Evolutionary conservation across 1,284 basidiomycete genomes (phyloP), one percentile per base, ranked within the genome.

Genomic region (Abortiporus biennis): DNA sequence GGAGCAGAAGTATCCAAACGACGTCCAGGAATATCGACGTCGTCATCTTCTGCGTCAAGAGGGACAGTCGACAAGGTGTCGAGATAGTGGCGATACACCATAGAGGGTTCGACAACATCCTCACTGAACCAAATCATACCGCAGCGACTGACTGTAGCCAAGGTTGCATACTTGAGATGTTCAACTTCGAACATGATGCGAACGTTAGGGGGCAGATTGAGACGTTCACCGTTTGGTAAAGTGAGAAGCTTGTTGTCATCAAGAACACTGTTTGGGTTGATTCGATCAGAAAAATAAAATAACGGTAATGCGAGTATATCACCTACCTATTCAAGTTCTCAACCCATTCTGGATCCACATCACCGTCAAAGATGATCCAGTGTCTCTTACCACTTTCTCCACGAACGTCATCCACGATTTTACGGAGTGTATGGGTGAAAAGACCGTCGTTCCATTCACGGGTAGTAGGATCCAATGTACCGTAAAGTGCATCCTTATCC

Each of bases 61-160:
- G 92, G 80, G 3, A 85, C 71, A 4, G 80, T 72, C 0, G 83
- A 75, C 24, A 98, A 72, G 0, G 83, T 83, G 38, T 80, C 76
- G 36, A 99, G 78, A 58, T 97, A 95, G 60, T 97, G 80, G 36
- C 77, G 78, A 64, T 89, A 97, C 23, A 97, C 80, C 96, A 99
- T 98, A 3, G 75, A 68, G 2, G 92, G 83, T 49, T 90, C 82
- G 23, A 99, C 83, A 37, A 95, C 85, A 49, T 97, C 93, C 47
- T 97, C 92, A 59, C 92, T 97, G 69, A 99, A 99, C 96, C 96
- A 99, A 56, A 99, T 95, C 96, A 99, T 99, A 63, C 96, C 96
- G 62, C 96, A 99, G 44, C 96, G 94, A 78, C 92, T 96, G 69
- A 99, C 97, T 12, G 96, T 99, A 6, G 96, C 96, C 36, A 92